A percentile compares a stretch with the other conserved stretches of the same genome.
phyloP scores from a whole-genome alignment of 345 rosid species.

The Salix dunnii region DNA sequence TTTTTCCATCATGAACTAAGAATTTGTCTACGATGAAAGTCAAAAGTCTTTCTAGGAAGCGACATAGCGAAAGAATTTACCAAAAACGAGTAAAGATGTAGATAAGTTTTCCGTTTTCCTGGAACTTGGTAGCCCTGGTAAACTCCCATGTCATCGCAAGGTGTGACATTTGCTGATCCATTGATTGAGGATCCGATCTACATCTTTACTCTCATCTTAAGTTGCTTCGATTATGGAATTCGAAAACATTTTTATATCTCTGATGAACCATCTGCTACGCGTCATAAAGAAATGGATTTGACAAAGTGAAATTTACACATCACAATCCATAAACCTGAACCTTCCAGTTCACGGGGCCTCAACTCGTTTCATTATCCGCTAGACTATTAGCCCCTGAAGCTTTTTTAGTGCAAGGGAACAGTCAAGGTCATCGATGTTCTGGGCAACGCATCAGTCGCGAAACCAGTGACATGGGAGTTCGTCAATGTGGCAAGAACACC shows the following conservation, averaged over 20 bases:
- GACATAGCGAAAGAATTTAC: too few species aligned
- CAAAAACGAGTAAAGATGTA: too few species aligned
- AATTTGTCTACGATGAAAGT: too few species aligned
- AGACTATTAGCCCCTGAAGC: not conserved
- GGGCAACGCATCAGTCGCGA: not conserved
- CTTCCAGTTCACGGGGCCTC: not conserved
- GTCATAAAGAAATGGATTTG: not conserved
- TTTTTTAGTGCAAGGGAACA: not conserved
- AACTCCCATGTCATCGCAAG: not conserved
- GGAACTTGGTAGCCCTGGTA: not conserved
- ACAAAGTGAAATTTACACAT: not conserved
- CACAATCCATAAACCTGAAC: not conserved
- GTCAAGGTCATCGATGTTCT: not conserved
- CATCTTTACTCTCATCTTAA: not conserved
- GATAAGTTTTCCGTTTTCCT: not conserved
- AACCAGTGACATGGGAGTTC: not conserved
- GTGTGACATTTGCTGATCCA: not conserved
- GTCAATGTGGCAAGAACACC: not conserved
- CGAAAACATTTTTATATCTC: not conserved
- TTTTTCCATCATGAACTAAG: too few species aligned
- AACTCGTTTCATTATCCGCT: not conserved
- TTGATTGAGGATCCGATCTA: not conserved
- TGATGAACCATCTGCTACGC: not conserved
- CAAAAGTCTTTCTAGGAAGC: too few species aligned
- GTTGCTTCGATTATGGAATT: not conserved